phyloP scores from a whole-genome alignment of 805 yeast species.

The Vanderwaltozyma tropicalis region DNA sequence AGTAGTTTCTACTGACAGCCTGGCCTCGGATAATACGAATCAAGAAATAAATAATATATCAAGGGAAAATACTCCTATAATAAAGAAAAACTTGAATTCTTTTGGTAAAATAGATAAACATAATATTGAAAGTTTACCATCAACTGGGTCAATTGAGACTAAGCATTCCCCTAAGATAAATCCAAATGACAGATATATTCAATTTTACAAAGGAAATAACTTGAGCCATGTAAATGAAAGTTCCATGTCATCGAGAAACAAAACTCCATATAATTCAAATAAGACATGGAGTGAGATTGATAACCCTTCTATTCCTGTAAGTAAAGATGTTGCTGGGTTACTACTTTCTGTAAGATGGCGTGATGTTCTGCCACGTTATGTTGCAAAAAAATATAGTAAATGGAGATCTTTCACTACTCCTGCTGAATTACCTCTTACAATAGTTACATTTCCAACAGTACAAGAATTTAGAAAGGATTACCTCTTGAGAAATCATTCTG shows the following conservation, averaged over 20 bases:
- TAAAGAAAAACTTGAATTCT: constrained; percentile 6
- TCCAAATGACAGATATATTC: neutral
- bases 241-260: neutral
- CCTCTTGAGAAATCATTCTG: constrained; percentile 75
- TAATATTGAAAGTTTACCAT: neutral
- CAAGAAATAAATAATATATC: neutral
- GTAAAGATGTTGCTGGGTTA: constrained; percentile 42
- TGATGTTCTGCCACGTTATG: constrained; percentile 71
- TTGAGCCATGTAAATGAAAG: neutral
- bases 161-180: neutral
- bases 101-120: neutral
- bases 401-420: constrained; percentile 94
- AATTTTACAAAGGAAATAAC: neutral
- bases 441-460: constrained; percentile 64
- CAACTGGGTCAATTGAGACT: neutral
- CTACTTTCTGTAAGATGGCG: constrained; percentile 77
- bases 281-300: constrained; percentile 49
- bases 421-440: constrained; percentile 78
- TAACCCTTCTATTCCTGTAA: constrained; percentile 68
- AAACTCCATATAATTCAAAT: constrained; percentile 3
- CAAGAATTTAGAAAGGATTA: constrained; percentile 62
- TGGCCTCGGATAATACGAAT: neutral
- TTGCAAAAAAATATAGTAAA: constrained; percentile 58
- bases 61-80: constrained; percentile 5
- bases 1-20: too few species aligned